These are phyloP conservation scores for Solanum pinnatisectum DNA, from an alignment of 257 asterid species.

Conservation along the genomic window DNA sequence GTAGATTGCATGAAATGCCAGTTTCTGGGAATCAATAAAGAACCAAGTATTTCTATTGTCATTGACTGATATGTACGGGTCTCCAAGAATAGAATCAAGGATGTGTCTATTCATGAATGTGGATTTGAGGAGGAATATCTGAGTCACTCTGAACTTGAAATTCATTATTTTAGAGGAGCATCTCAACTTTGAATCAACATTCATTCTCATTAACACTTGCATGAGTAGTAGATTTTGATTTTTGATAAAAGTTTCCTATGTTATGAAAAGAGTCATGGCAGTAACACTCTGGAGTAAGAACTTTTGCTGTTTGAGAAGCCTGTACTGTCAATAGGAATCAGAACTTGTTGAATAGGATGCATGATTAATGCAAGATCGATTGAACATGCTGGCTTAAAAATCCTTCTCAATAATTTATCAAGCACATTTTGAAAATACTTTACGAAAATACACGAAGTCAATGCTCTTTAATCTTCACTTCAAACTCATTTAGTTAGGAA, in stretches of 20 bases:
- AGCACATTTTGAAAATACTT: neutral
- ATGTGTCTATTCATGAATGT: neutral
- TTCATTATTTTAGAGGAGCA: neutral
- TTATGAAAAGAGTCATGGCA: neutral
- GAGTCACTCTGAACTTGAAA: neutral
- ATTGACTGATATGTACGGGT: neutral
- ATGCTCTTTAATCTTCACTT: neutral
- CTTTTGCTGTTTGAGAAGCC: neutral
- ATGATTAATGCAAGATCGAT: neutral
- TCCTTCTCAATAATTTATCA: neutral
- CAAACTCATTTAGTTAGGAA: neutral
- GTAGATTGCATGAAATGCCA: neutral
- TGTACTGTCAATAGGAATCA: neutral
- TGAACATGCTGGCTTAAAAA: neutral
- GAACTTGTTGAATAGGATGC: neutral
- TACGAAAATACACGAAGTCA: neutral
- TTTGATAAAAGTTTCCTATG: neutral
- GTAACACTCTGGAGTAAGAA: neutral
- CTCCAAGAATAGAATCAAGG: neutral
- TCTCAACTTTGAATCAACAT: neutral
- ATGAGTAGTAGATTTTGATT: neutral
- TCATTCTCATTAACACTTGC: neutral
- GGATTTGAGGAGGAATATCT: neutral
- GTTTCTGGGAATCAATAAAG: neutral
- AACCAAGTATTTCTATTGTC: neutral